Evolutionary conservation across 176 grass and related monocot genomes (phyloP).

Genomic region (sorghum (Sorghum bicolor)): DNA sequence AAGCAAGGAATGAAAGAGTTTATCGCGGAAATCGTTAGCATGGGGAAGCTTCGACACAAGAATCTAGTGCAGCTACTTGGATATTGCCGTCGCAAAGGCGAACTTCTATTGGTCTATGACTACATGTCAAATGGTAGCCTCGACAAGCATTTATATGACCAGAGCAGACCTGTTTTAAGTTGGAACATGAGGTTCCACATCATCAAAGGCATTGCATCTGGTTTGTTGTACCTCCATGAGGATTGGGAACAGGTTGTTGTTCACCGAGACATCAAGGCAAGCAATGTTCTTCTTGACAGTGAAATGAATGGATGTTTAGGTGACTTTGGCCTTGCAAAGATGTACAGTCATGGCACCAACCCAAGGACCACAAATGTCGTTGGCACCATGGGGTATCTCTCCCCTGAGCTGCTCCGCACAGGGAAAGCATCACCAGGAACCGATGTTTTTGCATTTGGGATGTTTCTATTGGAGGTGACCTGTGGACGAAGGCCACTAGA

Average conservation of each 20-base stretch:
- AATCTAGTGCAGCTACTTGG: conserved; percentile 53
- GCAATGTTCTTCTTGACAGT: conserved; percentile 45
- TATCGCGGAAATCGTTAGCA: conserved; percentile 42
- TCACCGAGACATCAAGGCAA: conserved; percentile 55
- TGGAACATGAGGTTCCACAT: conserved; percentile 43
- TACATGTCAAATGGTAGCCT: conserved; percentile 53
- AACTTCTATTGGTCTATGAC: conserved; percentile 56
- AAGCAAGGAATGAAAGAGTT: conserved; percentile 55
- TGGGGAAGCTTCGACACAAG: conserved; percentile 43
- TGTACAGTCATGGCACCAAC: conserved; percentile 39
- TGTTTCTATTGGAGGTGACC: conserved; percentile 47
- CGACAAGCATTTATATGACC: conserved; percentile 34
- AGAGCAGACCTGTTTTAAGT: conserved; percentile 5
- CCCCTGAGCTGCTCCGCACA: conserved; percentile 47
- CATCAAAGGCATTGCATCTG: conserved; percentile 49
- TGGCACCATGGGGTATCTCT: conserved; percentile 49
- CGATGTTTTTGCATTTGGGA: conserved; percentile 42
- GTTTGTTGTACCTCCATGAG: conserved; percentile 49
- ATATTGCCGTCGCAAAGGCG: conserved; percentile 43
- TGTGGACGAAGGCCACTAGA: conserved; percentile 46
- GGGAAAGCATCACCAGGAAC: conserved; percentile 46
- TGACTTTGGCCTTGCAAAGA: conserved; percentile 49
- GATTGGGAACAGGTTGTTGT: conserved; percentile 48
- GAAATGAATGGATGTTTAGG: conserved; percentile 43
- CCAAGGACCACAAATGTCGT: conserved; percentile 45